Base-by-base conservation (phyloP, 2,329 filamentous ascomycete species). In the Davidsoniella eucalypti region DNA sequence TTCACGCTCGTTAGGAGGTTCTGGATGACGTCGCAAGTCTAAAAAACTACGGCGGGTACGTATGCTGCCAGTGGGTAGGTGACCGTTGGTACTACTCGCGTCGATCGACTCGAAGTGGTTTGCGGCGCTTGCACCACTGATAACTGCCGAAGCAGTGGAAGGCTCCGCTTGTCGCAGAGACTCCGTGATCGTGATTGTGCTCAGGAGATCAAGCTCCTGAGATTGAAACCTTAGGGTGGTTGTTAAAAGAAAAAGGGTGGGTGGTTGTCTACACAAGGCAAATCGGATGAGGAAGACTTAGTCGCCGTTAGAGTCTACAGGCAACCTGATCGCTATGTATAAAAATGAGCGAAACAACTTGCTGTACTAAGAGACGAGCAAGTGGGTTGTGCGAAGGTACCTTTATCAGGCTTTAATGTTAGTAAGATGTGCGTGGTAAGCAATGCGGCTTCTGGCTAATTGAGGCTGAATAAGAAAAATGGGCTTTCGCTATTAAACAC, bases 111-210 rank as follows among this genome's bases (percentile, higher is more conserved):
- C 49, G 49, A 44, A 43, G 26, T 25, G 37, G 17, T 47, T 42
- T 44, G 42, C 52, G 44, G 52, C 52, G 44, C 47, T 53, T 29
- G 48, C 52, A 53, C 52, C 52, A 53, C 47, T 29, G 37, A 38
- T 50, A 44, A 51, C 52, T 50, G 52, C 52, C 52, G 52, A 53
- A 53, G 52, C 52, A 53, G 52, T 50, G 41, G 36, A 48, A 50
- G 52, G 44, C 52, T 53, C 52, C 44, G 48, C 52, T 47, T 44
- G 44, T 39, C 48, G 52, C 52, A 53, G 52, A 53, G 52, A 53
- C 52, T 53, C 52, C 52, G 52, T 53, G 41, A 53, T 51, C 33
- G 44, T 53, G 52, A 38, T 38, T 46, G 47, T 36, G 33, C 52
- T 53, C 52, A 53, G 52, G 52, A 53, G 52, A 48, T 16, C 9